These are phyloP conservation scores for Nepenthes gracilis DNA, from an alignment of 148 eudicot genomes.

Conservation along the genomic window DNA sequence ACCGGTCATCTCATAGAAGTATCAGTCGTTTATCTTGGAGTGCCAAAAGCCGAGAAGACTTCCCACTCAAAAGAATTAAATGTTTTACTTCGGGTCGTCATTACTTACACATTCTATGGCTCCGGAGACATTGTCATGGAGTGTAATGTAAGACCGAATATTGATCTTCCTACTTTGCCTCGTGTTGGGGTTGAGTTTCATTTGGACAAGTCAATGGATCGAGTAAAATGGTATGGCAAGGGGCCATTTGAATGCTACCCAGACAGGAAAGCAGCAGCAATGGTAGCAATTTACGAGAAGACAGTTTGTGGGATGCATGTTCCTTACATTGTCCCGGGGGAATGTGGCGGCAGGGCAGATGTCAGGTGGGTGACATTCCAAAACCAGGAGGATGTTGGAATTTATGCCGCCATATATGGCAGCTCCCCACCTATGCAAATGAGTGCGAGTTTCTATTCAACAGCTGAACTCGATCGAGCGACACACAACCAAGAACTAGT, in stretches of 20 bases:
- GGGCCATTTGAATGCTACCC: conserved; percentile 98
- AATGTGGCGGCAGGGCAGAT: conserved; percentile 87
- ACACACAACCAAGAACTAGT: conserved; percentile 73
- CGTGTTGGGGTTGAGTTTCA: conserved; percentile 87
- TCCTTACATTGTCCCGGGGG: conserved; percentile 88
- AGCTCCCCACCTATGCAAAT: conserved; percentile 97
- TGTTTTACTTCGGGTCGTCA: conserved; percentile 30
- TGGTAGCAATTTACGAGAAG: conserved; percentile 56
- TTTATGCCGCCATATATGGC: no score
- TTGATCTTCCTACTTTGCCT: conserved; percentile 81
- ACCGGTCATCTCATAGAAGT: conserved; percentile 46
- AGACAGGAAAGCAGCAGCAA: conserved; percentile 85
- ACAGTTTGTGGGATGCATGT: conserved; percentile 78
- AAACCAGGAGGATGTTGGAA: conserved; percentile 51
- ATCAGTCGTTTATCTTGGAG: conserved; percentile 30
- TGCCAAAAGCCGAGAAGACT: conserved; percentile 23
- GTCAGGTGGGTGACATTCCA: conserved; percentile 87
- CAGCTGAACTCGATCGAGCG: conserved; percentile 70
- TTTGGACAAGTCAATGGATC: conserved; percentile 55
- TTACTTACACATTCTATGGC: conserved; percentile 49
- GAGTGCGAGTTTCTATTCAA: conserved; percentile 81
- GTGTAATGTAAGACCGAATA: conserved; percentile 40
- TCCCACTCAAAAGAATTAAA: conserved; percentile 21
- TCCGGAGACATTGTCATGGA: conserved; percentile 81
- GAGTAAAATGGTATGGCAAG: conserved; percentile 75